A percentile compares a stretch with the other conserved stretches of the same genome.
phyloP scores from a whole-genome alignment of 2,329 filamentous ascomycete species.

The Dryadomyces quercus-mongolicae region DNA sequence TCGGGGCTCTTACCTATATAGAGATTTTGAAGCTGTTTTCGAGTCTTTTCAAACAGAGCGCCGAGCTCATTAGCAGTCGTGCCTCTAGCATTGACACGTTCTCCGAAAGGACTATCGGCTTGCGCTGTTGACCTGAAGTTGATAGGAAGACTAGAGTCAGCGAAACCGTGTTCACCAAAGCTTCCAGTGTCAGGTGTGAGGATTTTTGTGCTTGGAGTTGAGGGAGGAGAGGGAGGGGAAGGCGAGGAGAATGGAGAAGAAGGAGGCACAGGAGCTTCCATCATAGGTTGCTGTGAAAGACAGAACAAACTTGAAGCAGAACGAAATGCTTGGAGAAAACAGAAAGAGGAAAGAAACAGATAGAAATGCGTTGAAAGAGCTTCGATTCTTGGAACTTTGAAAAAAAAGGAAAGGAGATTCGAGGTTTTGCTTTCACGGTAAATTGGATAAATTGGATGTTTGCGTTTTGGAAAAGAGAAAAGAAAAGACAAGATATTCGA shows the following conservation, averaged over 20 bases:
- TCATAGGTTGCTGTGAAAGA: no score
- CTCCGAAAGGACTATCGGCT: background rate
- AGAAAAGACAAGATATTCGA: background rate
- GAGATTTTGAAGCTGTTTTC: no score
- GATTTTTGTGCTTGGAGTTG: constrained; percentile 1
- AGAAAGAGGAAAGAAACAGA: background rate
- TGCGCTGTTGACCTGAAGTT: no score
- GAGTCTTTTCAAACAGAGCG: background rate
- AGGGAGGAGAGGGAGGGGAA: background rate
- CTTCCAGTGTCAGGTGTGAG: background rate
- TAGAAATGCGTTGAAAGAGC: background rate
- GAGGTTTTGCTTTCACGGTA: no score
- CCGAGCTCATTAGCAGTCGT: background rate
- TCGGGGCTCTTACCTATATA: no score
- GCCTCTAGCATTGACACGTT: background rate
- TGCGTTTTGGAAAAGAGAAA: background rate
- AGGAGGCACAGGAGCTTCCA: no score
- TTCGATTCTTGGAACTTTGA: background rate
- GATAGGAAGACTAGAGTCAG: no score
- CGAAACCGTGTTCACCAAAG: background rate
- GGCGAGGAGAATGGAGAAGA: no score
- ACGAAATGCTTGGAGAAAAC: background rate
- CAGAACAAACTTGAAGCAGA: background rate
- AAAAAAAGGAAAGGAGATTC: background rate
- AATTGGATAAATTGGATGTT: background rate